Evolutionary conservation across 306 rosid species (phyloP).

Genomic region (barrel medic (Medicago truncatula)): MtrunA17r5.0-ANR NC_053048.1:46071501-46072000

Average conservation of each 20-base stretch:
- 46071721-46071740: neutral
- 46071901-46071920: conserved; percentile 59
- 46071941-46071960: conserved; percentile 51
- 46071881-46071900: conserved; percentile 65
- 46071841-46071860: conserved; percentile 57
- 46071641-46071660: too few species aligned
- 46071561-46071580: neutral
- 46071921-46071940: conserved; percentile 65
- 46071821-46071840: conserved; percentile 20
- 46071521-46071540: neutral
- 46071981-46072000: conserved; percentile 47
- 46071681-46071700: too few species aligned
- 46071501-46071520: neutral
- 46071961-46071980: conserved; percentile 68
- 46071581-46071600: neutral
- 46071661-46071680: too few species aligned
- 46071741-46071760: neutral
- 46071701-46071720: too few species aligned
- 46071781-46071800: neutral
- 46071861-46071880: conserved; percentile 58
- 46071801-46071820: neutral
- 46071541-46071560: neutral
- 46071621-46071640: neutral
- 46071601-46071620: neutral
- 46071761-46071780: neutral